Evolutionary conservation across 768 basidiomycete genomes (phyloP).

Genomic region (Russula foetens): DNA sequence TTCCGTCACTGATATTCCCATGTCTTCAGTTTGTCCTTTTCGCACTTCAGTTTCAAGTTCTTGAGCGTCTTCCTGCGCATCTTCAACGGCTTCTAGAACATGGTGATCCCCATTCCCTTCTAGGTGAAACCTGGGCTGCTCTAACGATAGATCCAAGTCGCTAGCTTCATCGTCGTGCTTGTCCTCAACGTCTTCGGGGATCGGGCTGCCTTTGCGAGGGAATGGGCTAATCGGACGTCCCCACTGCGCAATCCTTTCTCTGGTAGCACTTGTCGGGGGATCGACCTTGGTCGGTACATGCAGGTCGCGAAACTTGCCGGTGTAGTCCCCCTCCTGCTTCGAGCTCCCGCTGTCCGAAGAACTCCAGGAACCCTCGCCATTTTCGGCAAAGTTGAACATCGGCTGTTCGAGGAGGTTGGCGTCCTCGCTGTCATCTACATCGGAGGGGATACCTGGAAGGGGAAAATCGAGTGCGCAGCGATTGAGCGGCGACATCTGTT

Average conservation of each 20-base stretch:
- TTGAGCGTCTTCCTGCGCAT: background rate
- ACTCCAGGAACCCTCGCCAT: conserved; percentile 5
- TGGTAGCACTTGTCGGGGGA: conserved; percentile 51
- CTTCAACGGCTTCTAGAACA: conserved; percentile 4
- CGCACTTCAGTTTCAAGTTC: background rate
- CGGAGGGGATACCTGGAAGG: conserved; percentile 10
- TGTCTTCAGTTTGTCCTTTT: background rate
- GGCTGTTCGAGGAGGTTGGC: conserved; percentile 13
- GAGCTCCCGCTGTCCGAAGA: conserved; percentile 22
- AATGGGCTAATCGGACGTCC: conserved; percentile 66
- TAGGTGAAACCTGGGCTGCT: background rate
- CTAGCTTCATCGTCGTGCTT: conserved; percentile 19
- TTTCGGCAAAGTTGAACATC: conserved; percentile 20
- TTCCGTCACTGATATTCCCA: background rate
- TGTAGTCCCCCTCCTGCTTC: conserved; percentile 54
- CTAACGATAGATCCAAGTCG: background rate
- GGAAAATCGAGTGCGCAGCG: conserved; percentile 17
- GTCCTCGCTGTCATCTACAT: conserved; percentile 21
- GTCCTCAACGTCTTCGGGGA: conserved; percentile 25
- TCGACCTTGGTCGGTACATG: conserved; percentile 55
- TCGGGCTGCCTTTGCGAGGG: conserved; percentile 29
- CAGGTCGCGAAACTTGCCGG: conserved; percentile 51
- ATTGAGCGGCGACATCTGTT: conserved; percentile 8
- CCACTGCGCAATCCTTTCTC: conserved; percentile 47
- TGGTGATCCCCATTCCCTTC: background rate